Evolutionary conservation across 495 filamentous ascomycete species (phyloP).

Genomic region (Lasiosphaeriaceae sp.): DNA sequence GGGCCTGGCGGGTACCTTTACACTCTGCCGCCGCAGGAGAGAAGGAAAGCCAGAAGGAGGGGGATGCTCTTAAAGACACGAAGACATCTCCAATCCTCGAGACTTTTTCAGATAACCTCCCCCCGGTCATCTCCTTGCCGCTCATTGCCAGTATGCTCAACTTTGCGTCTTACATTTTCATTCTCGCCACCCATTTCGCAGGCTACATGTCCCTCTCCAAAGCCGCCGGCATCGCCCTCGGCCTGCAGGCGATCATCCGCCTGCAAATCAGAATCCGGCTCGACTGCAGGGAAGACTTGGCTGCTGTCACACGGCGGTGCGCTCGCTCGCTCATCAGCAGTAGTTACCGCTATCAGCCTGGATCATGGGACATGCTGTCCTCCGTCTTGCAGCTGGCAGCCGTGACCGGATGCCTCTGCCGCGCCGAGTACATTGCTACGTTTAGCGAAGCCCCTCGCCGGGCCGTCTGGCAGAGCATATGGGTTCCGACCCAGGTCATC

Average conservation of each 20-base stretch:
- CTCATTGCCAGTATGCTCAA: conserved; percentile 12
- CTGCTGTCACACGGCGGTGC: no score
- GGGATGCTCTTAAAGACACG: not conserved
- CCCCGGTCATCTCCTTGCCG: conserved; percentile 3
- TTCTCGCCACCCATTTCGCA: conserved; percentile 1
- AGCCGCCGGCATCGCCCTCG: conserved; percentile 2
- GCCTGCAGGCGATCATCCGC: not conserved
- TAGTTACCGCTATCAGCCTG: no score
- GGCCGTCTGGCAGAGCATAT: no score
- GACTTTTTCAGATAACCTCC: not conserved
- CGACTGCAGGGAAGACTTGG: not conserved
- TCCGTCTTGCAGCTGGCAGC: no score
- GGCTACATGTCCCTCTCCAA: conserved; percentile 3
- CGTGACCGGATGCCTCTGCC: no score
- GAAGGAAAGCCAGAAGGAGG: no score
- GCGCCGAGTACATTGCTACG: no score
- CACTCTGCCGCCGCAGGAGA: no score
- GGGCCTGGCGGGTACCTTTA: not conserved
- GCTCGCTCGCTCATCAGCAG: no score
- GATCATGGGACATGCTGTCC: no score
- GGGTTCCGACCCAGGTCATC: no score
- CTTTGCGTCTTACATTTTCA: not conserved
- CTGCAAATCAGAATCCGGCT: not conserved
- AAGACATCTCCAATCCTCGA: not conserved
- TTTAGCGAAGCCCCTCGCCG: no score